Percentiles rank a stretch among this genome's conserved stretches.
These are phyloP conservation scores for Myriosclerotinia scirpicola DNA, from an alignment of 2,329 filamentous ascomycete species.

Conservation along the genomic window DNA sequence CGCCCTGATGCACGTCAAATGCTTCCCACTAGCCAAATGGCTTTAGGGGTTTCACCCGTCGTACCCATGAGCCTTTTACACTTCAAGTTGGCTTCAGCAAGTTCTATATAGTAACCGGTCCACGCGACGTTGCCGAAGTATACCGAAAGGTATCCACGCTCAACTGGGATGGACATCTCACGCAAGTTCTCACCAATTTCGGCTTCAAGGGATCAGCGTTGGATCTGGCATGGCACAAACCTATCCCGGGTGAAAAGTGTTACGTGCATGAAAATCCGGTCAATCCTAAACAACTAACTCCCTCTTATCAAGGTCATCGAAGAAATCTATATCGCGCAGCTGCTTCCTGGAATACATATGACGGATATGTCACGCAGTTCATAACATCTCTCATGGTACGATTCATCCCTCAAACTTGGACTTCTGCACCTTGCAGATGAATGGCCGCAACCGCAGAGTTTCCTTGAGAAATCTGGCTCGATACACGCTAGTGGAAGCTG, in stretches of 20 bases:
- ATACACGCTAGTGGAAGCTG: conserved; percentile 17
- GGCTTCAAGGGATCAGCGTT: conserved; percentile 15
- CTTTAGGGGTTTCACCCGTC: not conserved
- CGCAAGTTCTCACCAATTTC: not conserved
- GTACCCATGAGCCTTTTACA: conserved; percentile 8
- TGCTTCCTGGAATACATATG: conserved; percentile 15
- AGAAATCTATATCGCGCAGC: conserved; percentile 16
- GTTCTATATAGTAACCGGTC: conserved; percentile 13
- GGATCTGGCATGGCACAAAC: conserved; percentile 10
- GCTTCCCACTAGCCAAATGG: not conserved
- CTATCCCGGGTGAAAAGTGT: conserved; percentile 13
- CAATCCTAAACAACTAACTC: conserved; percentile 14
- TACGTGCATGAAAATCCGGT: conserved; percentile 18
- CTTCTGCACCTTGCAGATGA: conserved; percentile 11
- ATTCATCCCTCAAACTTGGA: conserved; percentile 13
- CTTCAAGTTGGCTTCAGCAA: conserved; percentile 15
- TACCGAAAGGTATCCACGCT: conserved; percentile 14
- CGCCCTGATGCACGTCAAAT: not conserved
- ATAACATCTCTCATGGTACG: not conserved
- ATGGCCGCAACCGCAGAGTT: conserved; percentile 11
- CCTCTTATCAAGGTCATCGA: conserved; percentile 13
- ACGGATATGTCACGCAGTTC: conserved; percentile 17
- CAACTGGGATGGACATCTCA: conserved; percentile 14
- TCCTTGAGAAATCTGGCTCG: conserved; percentile 2
- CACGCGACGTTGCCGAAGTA: conserved; percentile 7